Evolutionary conservation across 1,139 yeast species (phyloP), one percentile per base, ranked within the genome.

Genomic region (Magnusiomyces suaveolens): DNA sequence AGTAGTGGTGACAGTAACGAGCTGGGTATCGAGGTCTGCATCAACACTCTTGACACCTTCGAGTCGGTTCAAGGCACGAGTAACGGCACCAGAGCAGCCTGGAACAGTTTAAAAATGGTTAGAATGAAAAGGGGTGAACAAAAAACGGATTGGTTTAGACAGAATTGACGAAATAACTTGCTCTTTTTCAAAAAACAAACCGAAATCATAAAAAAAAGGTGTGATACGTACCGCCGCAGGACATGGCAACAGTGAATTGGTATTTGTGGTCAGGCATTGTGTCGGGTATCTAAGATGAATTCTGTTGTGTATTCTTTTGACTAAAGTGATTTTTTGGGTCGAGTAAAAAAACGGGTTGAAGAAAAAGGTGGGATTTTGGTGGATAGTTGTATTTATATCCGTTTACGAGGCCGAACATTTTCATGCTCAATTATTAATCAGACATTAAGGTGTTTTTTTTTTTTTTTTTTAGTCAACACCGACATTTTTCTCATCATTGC

Each of bases 61-160:
- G 48, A 87, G 75, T 64, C 78, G 81, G 54, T 75, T 77, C 56
- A 92, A 77, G 0, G 83, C 97, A 64, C 89, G 80, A 68, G 83
- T 81, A 53, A 92, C 87, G 12, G 98, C 97, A 56, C 79, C 81
- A 21, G 95, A 85, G 72, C 98, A 92, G 33, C 97, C 87, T 65
- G 46, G 1, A n/a, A n/a, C n/a, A n/a, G n/a, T n/a, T n/a, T n/a
- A n/a, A n/a, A n/a, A n/a, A n/a, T n/a, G 33, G 12, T 29, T 29
- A 6, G 12, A 29, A 6, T 21, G 24, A 8, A 25, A 20, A 10
- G n/a, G n/a, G 16, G 20, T 10, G 18, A 44, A 44, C 32, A 32
- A 39, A 14, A 39, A 39, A 38, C 20, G 18, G 6, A 38, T 6
- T 6, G 41, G 3, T 38, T 38, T 3, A 38, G 16, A 18, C 33